Evolutionary conservation across 441 rosid genomes (phyloP), one percentile per base, ranked within the genome.

Genomic region (Corymbia citriodora): DNA sequence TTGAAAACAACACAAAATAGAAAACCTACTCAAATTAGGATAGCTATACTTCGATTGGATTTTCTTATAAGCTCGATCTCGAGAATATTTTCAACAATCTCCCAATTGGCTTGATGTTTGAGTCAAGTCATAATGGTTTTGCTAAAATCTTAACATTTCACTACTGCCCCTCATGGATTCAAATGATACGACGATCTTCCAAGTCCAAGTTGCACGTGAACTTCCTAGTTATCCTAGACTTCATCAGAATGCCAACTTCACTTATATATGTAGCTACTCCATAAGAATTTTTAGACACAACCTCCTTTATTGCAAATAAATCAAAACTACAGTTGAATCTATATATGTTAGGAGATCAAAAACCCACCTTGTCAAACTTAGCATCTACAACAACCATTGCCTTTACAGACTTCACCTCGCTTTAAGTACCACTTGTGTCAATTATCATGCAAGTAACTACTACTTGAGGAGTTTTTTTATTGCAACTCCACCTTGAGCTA

Each of bases 181-280:
- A 15, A 52, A 13, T 14, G 14, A 16, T 15, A 52, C 16, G 10
- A 52, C 12, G 5, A 61, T 61, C 68, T 61, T 29, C 0, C 2
- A 55, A 55, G 61, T 55, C 61, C 4, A 55, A 21, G 25, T 19
- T 3, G 10, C 61, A 55, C 1, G 3, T 61, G 68, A 27, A 61
- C 68, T 61, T 61, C 68, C n/a, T 27, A 27, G 7, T 11, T 10
- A 61, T 15, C 31, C 13, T 61, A 13, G 15, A 61, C n/a, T 27
- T 25, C 0, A 0, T 2, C 3, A 5, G 68, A 61, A 27, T 1
- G 0, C 8, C 68, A 25, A 27, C 68, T 61, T 2, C 68, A 61
- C 68, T 61, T 61, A 12, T n/a, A 61, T 27, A 0, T 27, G 0
- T 25, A 27, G 68, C n/a, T 61, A 61, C 68, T 5, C 29, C 68